Conservation (phyloP, 768 basidiomycete species). For the Chalciporus pseudorubinellus region DNA sequence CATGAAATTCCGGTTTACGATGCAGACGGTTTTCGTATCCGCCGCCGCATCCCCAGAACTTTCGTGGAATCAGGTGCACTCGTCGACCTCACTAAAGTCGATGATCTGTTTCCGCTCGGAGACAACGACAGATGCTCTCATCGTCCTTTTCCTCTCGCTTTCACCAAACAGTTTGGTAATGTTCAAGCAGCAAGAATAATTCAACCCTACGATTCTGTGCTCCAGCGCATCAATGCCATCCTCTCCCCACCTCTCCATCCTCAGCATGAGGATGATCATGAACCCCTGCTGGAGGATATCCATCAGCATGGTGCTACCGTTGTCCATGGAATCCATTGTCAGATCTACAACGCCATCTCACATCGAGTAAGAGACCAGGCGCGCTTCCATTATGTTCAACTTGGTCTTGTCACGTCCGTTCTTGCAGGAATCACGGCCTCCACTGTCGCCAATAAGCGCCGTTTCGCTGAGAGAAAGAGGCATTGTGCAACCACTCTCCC, state of each 20-base stretch:
- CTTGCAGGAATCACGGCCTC: not conserved
- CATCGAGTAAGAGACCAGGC: not conserved
- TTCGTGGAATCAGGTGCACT: not conserved
- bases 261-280: not conserved
- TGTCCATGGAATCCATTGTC: not conserved
- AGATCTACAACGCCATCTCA: constrained; percentile 4
- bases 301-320: not conserved
- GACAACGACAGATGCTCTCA: not conserved
- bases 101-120: not conserved
- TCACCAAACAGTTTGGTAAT: not conserved
- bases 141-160: constrained; percentile 1
- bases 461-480: not conserved
- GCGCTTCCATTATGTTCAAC: constrained; percentile 3
- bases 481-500: not conserved
- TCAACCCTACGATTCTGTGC: accelerated
- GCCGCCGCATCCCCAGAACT: not conserved
- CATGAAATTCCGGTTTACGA: not conserved
- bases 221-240: not conserved
- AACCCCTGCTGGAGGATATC: no score
- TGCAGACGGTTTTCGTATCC: not conserved
- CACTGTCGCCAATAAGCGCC: not conserved
- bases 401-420: constrained; percentile 4
- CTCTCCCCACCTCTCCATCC: not conserved
- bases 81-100: not conserved
- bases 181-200: not conserved